Evolutionary conservation across 169 alveolate species (phyloP).

Genomic region (Plasmodium fragile): DNA sequence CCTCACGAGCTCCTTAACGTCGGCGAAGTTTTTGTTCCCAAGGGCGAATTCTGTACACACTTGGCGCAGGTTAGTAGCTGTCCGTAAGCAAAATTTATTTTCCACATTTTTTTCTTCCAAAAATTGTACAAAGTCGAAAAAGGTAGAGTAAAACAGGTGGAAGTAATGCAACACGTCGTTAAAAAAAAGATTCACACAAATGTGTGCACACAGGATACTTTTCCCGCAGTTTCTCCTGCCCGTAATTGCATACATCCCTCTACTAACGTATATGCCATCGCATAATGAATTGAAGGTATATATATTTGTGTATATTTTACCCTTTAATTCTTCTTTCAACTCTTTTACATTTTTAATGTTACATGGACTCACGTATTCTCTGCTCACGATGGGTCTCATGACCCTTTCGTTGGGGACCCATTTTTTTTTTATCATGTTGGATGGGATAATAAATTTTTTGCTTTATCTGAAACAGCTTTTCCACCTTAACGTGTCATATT

Average conservation of each 20-base stretch:
- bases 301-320: constrained; percentile 68
- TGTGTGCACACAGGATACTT: constrained; percentile 60
- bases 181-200: constrained; percentile 73
- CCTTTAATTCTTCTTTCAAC: constrained; percentile 34
- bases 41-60: constrained; percentile 7
- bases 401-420: constrained; percentile 8
- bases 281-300: constrained; percentile 36
- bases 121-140: constrained; percentile 50
- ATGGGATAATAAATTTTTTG: not conserved
- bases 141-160: constrained; percentile 67
- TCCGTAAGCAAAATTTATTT: constrained; percentile 6
- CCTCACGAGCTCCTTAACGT: constrained; percentile 14
- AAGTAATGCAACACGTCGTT: constrained; percentile 62
- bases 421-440: constrained; percentile 12
- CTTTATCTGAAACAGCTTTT: not conserved
- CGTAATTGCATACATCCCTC: constrained; percentile 60
- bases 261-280: constrained; percentile 41
- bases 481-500: not conserved
- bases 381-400: constrained; percentile 24
- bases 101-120: constrained; percentile 47
- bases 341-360: constrained; percentile 43
- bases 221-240: constrained; percentile 58
- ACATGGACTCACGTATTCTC: not conserved
- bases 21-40: not conserved
- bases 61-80: not conserved